phyloP scores from a whole-genome alignment of 2,329 filamentous ascomycete genomes.

The Aspergillus brunneoviolaceus region DNA sequence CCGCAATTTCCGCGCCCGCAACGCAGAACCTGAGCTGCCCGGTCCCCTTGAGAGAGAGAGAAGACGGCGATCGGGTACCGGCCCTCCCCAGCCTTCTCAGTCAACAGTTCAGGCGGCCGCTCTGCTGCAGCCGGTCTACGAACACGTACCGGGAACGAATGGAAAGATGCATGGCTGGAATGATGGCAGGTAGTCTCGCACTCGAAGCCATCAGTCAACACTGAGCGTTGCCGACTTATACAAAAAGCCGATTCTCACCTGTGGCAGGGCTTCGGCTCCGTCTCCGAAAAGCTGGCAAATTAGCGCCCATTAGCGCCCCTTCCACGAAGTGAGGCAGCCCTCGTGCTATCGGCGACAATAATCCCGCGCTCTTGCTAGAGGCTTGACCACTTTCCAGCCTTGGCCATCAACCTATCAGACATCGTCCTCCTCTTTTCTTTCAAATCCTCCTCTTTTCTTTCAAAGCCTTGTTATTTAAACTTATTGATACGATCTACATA shows the following conservation, averaged over 20 bases:
- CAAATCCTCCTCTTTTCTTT: constrained; percentile 12
- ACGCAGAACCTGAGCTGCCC: constrained; percentile 43
- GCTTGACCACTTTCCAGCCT: background rate
- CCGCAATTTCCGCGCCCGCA: constrained; percentile 58
- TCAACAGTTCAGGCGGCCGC: constrained; percentile 36
- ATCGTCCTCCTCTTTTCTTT: constrained; percentile 10
- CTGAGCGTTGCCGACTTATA: background rate
- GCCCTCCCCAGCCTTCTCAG: constrained; percentile 48
- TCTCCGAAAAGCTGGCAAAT: background rate
- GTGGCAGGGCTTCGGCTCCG: background rate
- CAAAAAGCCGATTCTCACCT: background rate
- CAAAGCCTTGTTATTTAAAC: constrained; percentile 22
- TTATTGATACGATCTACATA: constrained; percentile 27
- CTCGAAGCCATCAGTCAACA: background rate
- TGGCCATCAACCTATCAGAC: constrained; percentile 1
- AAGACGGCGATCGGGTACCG: constrained; percentile 61
- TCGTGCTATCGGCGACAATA: background rate
- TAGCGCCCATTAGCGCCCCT: background rate
- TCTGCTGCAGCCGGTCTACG: constrained; percentile 35
- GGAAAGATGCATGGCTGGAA: constrained; percentile 42
- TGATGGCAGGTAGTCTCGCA: constrained; percentile 26
- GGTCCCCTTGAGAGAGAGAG: constrained; percentile 57
- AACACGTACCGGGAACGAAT: constrained; percentile 29
- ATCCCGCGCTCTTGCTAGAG: background rate
- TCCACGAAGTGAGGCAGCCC: background rate